phyloP scores from a whole-genome alignment of 2,329 filamentous ascomycete species.

The Fusarium secorum region DNA sequence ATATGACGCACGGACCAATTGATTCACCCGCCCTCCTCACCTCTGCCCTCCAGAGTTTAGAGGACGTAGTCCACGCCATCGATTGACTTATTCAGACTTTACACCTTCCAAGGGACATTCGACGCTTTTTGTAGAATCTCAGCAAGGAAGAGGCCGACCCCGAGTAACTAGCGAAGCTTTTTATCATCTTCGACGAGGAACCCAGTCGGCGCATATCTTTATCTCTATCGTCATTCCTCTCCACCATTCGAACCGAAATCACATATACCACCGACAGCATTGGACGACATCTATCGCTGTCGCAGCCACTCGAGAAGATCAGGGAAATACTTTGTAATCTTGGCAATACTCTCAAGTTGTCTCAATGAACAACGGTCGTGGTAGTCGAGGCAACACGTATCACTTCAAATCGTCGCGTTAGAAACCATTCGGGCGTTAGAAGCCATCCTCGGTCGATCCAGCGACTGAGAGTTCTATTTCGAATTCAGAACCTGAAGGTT shows the following conservation, averaged over 20 bases:
- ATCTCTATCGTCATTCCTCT: conserved; percentile 26
- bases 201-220: conserved; percentile 14
- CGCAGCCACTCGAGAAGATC: not conserved
- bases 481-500: not conserved
- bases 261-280: conserved; percentile 22
- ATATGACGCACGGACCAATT: conserved; percentile 33
- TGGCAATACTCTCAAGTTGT: not conserved
- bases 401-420: conserved; percentile 42
- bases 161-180: not conserved
- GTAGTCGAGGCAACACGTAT: conserved; percentile 30
- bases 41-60: conserved; percentile 26
- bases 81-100: conserved; percentile 17
- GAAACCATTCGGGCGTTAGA: conserved; percentile 43
- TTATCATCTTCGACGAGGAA: not conserved
- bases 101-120: conserved; percentile 1
- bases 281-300: conserved; percentile 1
- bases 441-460: conserved; percentile 13
- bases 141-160: not conserved
- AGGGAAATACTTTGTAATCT: not conserved
- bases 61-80: conserved; percentile 22
- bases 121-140: not conserved
- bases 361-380: conserved; percentile 33
- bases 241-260: conserved; percentile 30
- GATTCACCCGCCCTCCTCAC: conserved; percentile 28
- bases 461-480: not conserved